Evolutionary conservation across 768 basidiomycete genomes (phyloP).

Genomic region (Pulveroboletus ravenelii): DNA sequence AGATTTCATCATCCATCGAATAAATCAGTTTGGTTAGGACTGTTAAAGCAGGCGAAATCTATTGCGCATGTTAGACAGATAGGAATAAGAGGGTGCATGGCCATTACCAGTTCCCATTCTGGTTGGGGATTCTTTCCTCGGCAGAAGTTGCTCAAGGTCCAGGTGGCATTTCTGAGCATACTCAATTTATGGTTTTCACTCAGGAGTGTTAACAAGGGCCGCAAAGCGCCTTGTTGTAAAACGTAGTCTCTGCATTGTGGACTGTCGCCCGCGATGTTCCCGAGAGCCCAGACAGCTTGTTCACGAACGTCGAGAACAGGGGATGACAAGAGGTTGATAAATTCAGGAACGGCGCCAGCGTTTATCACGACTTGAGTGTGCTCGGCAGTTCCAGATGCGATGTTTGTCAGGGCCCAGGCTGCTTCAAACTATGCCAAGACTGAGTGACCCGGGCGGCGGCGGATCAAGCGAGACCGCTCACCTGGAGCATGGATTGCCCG

Average conservation of each 20-base stretch:
- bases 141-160: conserved; percentile 99
- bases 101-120: conserved; percentile 88
- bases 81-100: conserved; percentile 3
- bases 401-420: conserved; percentile 97
- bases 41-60: conserved; percentile 98
- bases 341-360: conserved; percentile 92
- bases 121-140: conserved; percentile 97
- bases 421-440: conserved; percentile 73
- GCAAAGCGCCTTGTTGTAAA: conserved; percentile 85
- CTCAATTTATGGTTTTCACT: conserved; percentile 98
- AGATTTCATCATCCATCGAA: conserved; percentile 96
- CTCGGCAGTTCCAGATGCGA: conserved; percentile 95
- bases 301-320: conserved; percentile 94
- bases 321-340: conserved; percentile 95
- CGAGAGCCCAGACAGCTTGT: conserved; percentile 99
- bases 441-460: conserved; percentile 5
- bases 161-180: conserved; percentile 98
- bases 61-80: conserved; percentile 14
- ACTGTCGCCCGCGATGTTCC: conserved; percentile 98
- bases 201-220: conserved; percentile 83
- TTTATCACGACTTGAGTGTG: conserved; percentile 98
- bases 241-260: conserved; percentile 97
- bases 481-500: conserved; percentile 83
- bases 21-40: conserved; percentile 98
- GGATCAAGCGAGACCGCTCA: conserved; percentile 28